Base-by-base conservation (phyloP, 192 early-diverging fungal genomes). In the Kappamyces sp. region DNA sequence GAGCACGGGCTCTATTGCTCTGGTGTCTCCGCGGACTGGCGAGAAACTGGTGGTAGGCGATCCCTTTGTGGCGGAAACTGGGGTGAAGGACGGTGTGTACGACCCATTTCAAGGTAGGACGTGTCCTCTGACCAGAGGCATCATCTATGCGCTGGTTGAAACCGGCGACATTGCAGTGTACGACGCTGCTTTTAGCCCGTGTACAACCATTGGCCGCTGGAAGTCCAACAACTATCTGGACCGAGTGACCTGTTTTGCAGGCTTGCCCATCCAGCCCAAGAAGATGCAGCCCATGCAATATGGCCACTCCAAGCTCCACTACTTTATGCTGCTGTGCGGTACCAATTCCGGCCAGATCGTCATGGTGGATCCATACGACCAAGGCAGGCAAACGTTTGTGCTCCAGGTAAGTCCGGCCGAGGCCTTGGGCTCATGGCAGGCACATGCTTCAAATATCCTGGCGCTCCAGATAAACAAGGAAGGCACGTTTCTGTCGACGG, bases 281-380 rank as follows among this genome's bases (percentile, higher is more conserved):
- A 6, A 46, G 39, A 49, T 37, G 44, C 7, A 47, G 8, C 39
- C 40, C 50, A 8, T 51, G 47, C 31, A 41, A 23, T 33, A 63
- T 69, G 34, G 64, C 62, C 15, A 63, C 70, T n/a, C n/a, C 4
- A n/a, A n/a, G 9, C 5, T 57, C 5, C 55, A 57, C 32, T 57
- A 57, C 38, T 79, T 58, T 52, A 60, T 59, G 13, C 36, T 80
- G 13, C 46, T 82, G 35, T 65, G 70, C 13, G 78, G 75, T 5
- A 78, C 75, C 2, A 69, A 80, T 40, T 67, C 61, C 23, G 78
- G 78, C 12, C 78, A 80, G 57, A 60, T 80, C 53, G 62, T 75
- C 4, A 43, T 72, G 3, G 38, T 72, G 35, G 77, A 79, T 64
- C 57, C 75, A 36, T 49, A 69, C 54, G 38, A 55, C 33, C 46